Conservation (phyloP, 768 basidiomycete species). For the Ephemerocybe angulata region DNA sequence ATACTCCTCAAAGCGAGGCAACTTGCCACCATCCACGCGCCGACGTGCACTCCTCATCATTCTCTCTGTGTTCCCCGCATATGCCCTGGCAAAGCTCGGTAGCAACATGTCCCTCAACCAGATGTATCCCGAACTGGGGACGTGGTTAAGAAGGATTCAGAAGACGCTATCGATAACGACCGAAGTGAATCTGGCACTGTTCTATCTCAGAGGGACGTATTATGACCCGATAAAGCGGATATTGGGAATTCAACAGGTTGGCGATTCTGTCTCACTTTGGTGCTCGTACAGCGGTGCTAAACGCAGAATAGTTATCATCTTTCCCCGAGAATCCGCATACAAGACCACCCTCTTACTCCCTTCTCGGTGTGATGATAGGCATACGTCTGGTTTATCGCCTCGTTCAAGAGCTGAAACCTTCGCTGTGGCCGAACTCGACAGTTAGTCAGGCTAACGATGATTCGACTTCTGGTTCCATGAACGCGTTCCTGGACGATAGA, state of each 20-base stretch:
- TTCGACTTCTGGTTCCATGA: slow-evolving; percentile 20
- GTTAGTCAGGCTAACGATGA: slow-evolving; percentile 22
- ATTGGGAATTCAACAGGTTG: slow-evolving; percentile 66
- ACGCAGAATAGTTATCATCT: slow-evolving; percentile 58
- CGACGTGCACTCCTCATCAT: slow-evolving; percentile 55
- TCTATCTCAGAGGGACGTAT: slow-evolving; percentile 79
- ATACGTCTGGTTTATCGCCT: slow-evolving; percentile 65
- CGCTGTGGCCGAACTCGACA: slow-evolving; percentile 20
- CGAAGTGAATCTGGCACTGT: slow-evolving; percentile 76
- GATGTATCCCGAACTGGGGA: slow-evolving; percentile 31
- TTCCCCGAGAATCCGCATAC: slow-evolving; percentile 66
- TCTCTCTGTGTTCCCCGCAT: slow-evolving; percentile 63
- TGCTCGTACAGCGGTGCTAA: not conserved
- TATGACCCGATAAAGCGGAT: slow-evolving; percentile 69
- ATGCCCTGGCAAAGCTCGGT: slow-evolving; percentile 51
- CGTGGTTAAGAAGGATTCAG: slow-evolving; percentile 42
- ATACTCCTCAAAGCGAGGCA: slow-evolving; percentile 41
- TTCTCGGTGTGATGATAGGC: slow-evolving; percentile 71
- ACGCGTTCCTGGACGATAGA: slow-evolving; percentile 55
- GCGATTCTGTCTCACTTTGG: slow-evolving; percentile 9
- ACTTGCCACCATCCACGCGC: slow-evolving; percentile 41
- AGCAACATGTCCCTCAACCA: slow-evolving; percentile 34
- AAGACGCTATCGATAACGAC: slow-evolving; percentile 48
- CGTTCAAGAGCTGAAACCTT: slow-evolving; percentile 20
- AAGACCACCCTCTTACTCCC: slow-evolving; percentile 81